Percentiles rank a stretch among this genome's conserved stretches.
phyloP scores from a whole-genome alignment of 2,329 filamentous ascomycete genomes.

The Ceratocystis albifundus region DNA sequence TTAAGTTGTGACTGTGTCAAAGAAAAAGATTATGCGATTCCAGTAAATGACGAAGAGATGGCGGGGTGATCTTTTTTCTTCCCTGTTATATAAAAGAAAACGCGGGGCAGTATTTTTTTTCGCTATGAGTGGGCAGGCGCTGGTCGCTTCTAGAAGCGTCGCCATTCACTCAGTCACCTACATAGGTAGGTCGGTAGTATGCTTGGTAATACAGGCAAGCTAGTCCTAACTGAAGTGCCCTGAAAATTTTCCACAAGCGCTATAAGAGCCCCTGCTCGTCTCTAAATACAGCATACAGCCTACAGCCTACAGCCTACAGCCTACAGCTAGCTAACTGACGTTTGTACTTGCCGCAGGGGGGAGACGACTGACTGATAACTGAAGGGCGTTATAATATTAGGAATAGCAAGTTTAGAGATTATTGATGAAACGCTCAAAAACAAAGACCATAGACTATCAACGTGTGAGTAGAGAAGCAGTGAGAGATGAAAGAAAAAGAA shows the following conservation, averaged over 20 bases:
- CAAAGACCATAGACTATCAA: too few relatives aligned
- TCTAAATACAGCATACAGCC: too few relatives aligned
- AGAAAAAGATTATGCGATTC: constrained; percentile 12
- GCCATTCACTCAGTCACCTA: too few relatives aligned
- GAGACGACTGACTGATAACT: constrained; percentile 1
- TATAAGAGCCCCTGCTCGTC: neutral
- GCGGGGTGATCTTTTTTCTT: constrained; percentile 17
- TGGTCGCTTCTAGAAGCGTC: constrained; percentile 4
- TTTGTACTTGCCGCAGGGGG: neutral
- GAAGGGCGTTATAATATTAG: neutral
- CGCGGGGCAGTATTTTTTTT: constrained; percentile 15
- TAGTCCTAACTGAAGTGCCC: constrained; percentile 6
- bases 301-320: too few relatives aligned
- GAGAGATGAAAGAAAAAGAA: too few relatives aligned
- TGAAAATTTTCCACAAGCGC: constrained; percentile 17
- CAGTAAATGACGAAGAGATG: constrained; percentile 26
- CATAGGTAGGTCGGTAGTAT: too few relatives aligned
- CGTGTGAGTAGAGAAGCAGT: neutral
- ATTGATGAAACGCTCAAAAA: too few relatives aligned
- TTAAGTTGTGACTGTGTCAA: neutral
- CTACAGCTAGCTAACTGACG: neutral
- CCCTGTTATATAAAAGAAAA: constrained; percentile 6
- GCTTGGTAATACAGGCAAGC: constrained; percentile 8
- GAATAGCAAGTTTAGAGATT: too few relatives aligned
- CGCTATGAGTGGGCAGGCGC: neutral